phyloP scores from a whole-genome alignment of 768 basidiomycete species.

The Fomitopsis serialis region DNA sequence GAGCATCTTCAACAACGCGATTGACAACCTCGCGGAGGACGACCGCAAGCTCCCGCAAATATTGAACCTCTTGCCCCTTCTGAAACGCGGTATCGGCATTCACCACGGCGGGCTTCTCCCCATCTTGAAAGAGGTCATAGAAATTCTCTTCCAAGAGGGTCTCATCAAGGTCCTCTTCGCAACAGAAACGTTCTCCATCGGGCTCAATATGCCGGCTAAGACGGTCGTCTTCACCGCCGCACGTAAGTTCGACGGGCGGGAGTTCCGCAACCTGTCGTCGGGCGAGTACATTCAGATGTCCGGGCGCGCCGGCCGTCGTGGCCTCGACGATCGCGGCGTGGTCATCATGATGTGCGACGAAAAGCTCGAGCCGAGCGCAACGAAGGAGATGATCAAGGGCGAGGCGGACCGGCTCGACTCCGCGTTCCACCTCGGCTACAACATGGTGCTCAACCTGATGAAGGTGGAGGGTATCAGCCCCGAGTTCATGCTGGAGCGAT shows the following conservation, averaged over 20 bases:
- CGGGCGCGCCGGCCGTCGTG: slow-evolving; percentile 94
- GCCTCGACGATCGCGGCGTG: slow-evolving; percentile 96
- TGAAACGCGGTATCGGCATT: slow-evolving; percentile 94
- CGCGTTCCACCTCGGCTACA: slow-evolving; percentile 97
- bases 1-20: slow-evolving; percentile 92
- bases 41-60: slow-evolving; percentile 94
- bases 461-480: slow-evolving; percentile 98
- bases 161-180: slow-evolving; percentile 97
- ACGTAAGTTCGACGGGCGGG: slow-evolving; percentile 93
- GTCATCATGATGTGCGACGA: slow-evolving; percentile 99
- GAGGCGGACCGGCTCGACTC: slow-evolving; percentile 96
- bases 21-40: slow-evolving; percentile 79
- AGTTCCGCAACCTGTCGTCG: slow-evolving; percentile 88
- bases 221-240: slow-evolving; percentile 97
- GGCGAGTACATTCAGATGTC: slow-evolving; percentile 99
- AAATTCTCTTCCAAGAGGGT: slow-evolving; percentile 97
- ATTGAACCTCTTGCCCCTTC: slow-evolving; percentile 82
- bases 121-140: slow-evolving; percentile 97
- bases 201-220: slow-evolving; percentile 99
- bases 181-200: slow-evolving; percentile 97
- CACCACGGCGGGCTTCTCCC: slow-evolving; percentile 98
- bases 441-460: slow-evolving; percentile 98
- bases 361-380: slow-evolving; percentile 87
- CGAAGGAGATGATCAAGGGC: slow-evolving; percentile 97
- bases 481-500: slow-evolving; percentile 95